phyloP scores from a whole-genome alignment of 768 basidiomycete genomes.

The Butyriboletus loyo region DNA sequence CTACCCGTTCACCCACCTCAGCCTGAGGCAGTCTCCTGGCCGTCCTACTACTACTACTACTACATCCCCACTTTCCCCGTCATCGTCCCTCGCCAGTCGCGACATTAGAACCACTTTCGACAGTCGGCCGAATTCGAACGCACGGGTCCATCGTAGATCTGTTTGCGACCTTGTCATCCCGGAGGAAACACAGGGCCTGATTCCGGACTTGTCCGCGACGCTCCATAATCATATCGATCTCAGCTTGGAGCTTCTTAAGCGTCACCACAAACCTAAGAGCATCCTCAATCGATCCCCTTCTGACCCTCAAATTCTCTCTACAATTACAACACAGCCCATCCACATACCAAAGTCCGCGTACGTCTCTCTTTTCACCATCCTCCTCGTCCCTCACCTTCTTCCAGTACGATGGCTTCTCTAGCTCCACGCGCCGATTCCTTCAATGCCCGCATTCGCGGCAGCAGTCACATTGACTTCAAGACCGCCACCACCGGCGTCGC shows the following conservation, averaged over 20 bases:
- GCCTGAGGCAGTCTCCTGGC: background rate
- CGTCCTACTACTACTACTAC: too few relatives aligned
- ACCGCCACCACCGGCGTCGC: conserved; percentile 94
- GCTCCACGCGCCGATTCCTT: conserved; percentile 66
- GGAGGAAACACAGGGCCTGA: conserved; percentile 22
- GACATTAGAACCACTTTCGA: conserved; percentile 4
- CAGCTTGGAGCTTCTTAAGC: conserved; percentile 47
- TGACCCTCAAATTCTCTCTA: conserved; percentile 55
- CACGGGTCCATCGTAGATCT: conserved; percentile 15
- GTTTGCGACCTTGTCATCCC: conserved; percentile 32
- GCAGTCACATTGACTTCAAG: conserved; percentile 91
- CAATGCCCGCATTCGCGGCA: conserved; percentile 71
- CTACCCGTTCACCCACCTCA: conserved; percentile 14
- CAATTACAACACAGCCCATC: conserved; percentile 59
- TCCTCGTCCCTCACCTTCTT: conserved; percentile 10
- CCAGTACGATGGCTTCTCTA: conserved; percentile 51
- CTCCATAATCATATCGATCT: conserved; percentile 33
- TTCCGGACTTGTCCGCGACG: conserved; percentile 35
- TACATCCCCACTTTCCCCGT: conserved; percentile 8
- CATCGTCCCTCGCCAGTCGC: conserved; percentile 23
- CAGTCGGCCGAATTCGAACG: conserved; percentile 8
- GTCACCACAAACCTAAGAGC: conserved; percentile 58
- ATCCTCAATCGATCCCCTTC: conserved; percentile 46
- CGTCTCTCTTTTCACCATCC: conserved; percentile 2
- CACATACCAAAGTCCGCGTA: conserved; percentile 50